Percentiles rank a stretch among this genome's conserved stretches.
Conservation (phyloP, 331 rosid genomes). For the Phaseolus coccineus region DNA sequence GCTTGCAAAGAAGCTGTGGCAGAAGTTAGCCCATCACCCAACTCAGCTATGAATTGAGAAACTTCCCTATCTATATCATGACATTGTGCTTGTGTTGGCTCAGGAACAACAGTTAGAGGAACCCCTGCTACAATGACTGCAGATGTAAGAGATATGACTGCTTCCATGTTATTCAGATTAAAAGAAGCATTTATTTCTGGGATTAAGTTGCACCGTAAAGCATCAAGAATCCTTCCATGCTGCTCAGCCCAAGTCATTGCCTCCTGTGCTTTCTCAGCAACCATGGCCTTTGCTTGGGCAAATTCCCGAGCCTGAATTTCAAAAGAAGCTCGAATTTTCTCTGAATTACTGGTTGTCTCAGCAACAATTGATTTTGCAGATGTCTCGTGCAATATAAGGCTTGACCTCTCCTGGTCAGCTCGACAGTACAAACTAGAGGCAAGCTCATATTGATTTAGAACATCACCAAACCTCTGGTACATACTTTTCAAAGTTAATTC, state of each 20-base stretch:
- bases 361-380: constrained; percentile 87
- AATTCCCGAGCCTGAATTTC: constrained; percentile 92
- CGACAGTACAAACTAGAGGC: constrained; percentile 70
- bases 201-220: constrained; percentile 75
- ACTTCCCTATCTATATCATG: constrained; percentile 92
- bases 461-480: constrained; percentile 81
- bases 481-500: constrained; percentile 50
- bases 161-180: constrained; percentile 65
- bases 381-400: constrained; percentile 74
- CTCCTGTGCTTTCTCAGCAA: constrained; percentile 95
- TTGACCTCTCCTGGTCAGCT: constrained; percentile 92
- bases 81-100: constrained; percentile 96
- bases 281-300: constrained; percentile 75
- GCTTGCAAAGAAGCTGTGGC: constrained; percentile 70
- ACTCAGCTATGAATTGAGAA: constrained; percentile 73
- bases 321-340: constrained; percentile 73
- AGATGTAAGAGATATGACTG: constrained; percentile 82
- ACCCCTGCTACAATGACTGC: constrained; percentile 89
- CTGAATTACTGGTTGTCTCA: constrained; percentile 78
- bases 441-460: constrained; percentile 76
- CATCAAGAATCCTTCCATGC: constrained; percentile 92
- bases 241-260: constrained; percentile 91
- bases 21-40: constrained; percentile 82
- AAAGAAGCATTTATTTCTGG: constrained; percentile 62
- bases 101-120: constrained; percentile 96